phyloP scores from a whole-genome alignment of 176 grass and related monocot genomes.

The Bromus sterilis region DNA sequence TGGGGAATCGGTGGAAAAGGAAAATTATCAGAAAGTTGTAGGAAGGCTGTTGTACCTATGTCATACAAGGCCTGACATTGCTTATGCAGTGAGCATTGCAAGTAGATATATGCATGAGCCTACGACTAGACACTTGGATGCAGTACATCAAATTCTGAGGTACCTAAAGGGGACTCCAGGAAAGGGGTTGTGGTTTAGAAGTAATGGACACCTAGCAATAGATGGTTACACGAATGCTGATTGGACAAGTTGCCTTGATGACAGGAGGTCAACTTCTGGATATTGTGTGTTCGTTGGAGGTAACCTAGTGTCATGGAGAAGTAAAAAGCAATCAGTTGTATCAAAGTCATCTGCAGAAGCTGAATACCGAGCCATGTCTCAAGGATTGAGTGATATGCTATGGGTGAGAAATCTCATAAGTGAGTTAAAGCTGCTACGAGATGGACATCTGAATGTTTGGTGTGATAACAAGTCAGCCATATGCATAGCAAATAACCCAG shows the following conservation, averaged over 20 bases:
- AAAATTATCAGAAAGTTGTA: neutral
- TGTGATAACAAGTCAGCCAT: neutral
- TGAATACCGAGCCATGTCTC: neutral
- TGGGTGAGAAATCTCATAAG: neutral
- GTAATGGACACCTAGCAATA: neutral
- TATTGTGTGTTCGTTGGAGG: neutral
- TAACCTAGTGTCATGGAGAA: neutral
- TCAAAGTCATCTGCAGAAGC: neutral
- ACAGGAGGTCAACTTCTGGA: neutral
- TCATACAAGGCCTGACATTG: neutral
- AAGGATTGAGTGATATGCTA: neutral
- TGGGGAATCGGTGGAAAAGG: neutral
- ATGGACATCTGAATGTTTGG: neutral
- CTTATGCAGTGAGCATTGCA: neutral
- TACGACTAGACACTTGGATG: neutral
- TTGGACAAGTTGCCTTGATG: neutral
- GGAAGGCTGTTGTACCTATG: neutral
- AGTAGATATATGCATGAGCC: neutral
- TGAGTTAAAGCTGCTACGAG: neutral
- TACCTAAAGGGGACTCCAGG: neutral
- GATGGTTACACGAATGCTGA: neutral
- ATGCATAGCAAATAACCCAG: neutral
- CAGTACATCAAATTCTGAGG: neutral
- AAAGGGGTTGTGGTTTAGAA: neutral
- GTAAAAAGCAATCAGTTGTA: neutral